phyloP scores from a whole-genome alignment of 1,284 basidiomycete genomes.

The Sanghuangporus weigelae region DNA sequence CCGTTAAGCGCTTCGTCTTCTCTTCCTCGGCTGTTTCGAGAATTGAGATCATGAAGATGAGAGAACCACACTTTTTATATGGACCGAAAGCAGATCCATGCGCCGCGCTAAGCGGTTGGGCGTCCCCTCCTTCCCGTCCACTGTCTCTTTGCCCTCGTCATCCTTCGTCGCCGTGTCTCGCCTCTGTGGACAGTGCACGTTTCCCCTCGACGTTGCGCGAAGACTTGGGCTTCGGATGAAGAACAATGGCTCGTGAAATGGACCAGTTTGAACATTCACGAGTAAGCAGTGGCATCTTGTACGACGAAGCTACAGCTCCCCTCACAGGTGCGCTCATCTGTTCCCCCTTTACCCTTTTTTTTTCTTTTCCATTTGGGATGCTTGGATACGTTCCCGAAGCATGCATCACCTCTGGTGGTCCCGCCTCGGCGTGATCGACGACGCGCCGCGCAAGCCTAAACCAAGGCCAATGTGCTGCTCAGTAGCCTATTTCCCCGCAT shows the following conservation, averaged over 20 bases:
- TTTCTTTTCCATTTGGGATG: background rate
- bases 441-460: background rate
- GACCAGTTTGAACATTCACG: conserved; percentile 33
- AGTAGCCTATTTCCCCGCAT: background rate
- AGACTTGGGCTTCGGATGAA: background rate
- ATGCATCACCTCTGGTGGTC: background rate
- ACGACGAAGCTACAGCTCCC: conserved; percentile 28
- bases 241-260: conserved; percentile 29
- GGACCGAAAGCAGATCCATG: background rate
- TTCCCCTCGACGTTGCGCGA: background rate
- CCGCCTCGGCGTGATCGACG: background rate
- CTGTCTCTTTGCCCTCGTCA: background rate
- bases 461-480: background rate
- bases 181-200: background rate
- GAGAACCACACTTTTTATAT: background rate
- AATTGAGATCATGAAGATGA: background rate
- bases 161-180: background rate
- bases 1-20: background rate
- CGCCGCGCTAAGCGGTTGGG: background rate
- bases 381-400: background rate
- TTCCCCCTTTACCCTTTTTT: background rate
- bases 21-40: background rate
- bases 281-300: conserved; percentile 34
- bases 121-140: background rate
- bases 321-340: conserved; percentile 31